These are phyloP conservation scores for Chaetomium cochliodes DNA, from an alignment of 495 filamentous ascomycete species.

Conservation along the genomic window DNA sequence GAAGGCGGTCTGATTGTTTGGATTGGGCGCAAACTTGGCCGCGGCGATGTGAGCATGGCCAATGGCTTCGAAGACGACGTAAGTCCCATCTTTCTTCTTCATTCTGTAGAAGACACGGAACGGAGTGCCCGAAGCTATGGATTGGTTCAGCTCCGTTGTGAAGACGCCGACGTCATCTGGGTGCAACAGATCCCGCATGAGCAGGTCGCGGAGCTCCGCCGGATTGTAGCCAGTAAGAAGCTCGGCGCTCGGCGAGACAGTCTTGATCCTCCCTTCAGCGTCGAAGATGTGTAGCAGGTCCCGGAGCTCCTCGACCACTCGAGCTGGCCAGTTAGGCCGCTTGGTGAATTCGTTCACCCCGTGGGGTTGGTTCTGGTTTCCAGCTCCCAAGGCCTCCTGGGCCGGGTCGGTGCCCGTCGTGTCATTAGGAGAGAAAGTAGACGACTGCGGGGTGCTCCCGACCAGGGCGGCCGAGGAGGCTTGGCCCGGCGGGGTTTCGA, in stretches of 20 bases:
- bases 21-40: slow-evolving; percentile 62
- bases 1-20: slow-evolving; percentile 60
- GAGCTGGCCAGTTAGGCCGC: slow-evolving; percentile 83
- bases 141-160: slow-evolving; percentile 85
- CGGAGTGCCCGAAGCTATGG: slow-evolving; percentile 74
- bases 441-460: slow-evolving; percentile 6
- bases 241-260: slow-evolving; percentile 77
- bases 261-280: slow-evolving; percentile 76
- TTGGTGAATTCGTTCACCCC: slow-evolving; percentile 80
- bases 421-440: slow-evolving; percentile 28
- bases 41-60: slow-evolving; percentile 86
- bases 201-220: slow-evolving; percentile 67
- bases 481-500: slow-evolving; percentile 18
- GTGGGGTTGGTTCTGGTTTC: slow-evolving; percentile 8
- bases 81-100: slow-evolving; percentile 68
- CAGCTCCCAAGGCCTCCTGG: not conserved
- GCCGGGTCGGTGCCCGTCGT: slow-evolving; percentile 1
- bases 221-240: slow-evolving; percentile 73
- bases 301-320: slow-evolving; percentile 83
- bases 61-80: slow-evolving; percentile 80
- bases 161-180: slow-evolving; percentile 85
- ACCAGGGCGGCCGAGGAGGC: slow-evolving; percentile 10
- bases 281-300: slow-evolving; percentile 88
- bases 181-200: slow-evolving; percentile 79
- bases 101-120: slow-evolving; percentile 90